phyloP scores from a whole-genome alignment of 169 alveolate species.

The Condylostoma magnum region DNA sequence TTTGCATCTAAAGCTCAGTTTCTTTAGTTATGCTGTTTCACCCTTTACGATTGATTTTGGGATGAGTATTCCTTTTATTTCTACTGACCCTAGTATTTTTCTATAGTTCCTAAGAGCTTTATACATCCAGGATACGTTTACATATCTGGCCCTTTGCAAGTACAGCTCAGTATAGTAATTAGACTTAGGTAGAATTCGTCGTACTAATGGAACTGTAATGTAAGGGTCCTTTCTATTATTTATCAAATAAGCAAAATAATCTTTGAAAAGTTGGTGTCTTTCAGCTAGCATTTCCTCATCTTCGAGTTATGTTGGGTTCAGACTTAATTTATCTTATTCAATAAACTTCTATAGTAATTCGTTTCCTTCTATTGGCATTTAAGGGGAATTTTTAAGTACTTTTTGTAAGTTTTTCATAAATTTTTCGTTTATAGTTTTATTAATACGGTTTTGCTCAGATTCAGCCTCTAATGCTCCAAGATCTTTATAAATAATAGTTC shows the following conservation, averaged over 20 bases:
- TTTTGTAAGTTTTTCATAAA: slow-evolving; percentile 4
- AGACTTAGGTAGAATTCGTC: not conserved
- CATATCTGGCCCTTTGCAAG: not conserved
- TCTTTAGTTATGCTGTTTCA: slow-evolving; percentile 1
- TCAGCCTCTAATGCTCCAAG: not conserved
- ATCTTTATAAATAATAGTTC: slow-evolving; percentile 1
- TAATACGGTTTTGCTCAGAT: not conserved
- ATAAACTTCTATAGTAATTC: not conserved
- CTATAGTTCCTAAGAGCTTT: slow-evolving; percentile 1
- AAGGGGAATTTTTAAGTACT: not conserved
- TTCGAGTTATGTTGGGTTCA: not conserved
- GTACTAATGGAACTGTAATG: not conserved
- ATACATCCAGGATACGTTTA: not conserved
- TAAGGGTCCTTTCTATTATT: not conserved
- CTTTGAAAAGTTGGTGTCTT: not conserved
- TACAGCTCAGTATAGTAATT: not conserved
- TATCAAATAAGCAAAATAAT: not conserved
- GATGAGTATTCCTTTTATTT: not conserved
- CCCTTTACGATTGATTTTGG: slow-evolving; percentile 4
- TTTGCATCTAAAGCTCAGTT: not conserved
- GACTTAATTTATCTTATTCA: not conserved
- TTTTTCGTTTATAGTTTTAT: not conserved
- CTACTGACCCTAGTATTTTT: not conserved
- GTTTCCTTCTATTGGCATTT: not conserved
- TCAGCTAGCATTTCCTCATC: not conserved